Percentiles rank a stretch among this genome's conserved stretches.
phyloP scores from a whole-genome alignment of 345 rosid genomes.

The Zanthoxylum bungeanum region DNA sequence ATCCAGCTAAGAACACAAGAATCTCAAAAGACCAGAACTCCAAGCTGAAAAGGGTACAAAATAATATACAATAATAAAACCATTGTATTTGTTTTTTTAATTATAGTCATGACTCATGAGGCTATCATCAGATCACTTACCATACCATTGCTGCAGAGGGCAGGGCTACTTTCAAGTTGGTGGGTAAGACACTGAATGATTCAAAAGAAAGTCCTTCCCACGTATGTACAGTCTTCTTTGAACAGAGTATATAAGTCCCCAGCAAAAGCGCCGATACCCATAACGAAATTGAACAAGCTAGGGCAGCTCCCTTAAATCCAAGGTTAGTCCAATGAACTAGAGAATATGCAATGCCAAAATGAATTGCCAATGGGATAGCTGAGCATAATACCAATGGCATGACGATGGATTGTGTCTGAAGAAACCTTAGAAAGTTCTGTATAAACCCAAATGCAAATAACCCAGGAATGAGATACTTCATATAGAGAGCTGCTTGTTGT shows the following conservation, averaged over 20 bases:
- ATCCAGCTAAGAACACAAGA: constrained; percentile 71
- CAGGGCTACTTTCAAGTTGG: constrained; percentile 49
- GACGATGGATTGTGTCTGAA: constrained; percentile 68
- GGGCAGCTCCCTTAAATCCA: constrained; percentile 65
- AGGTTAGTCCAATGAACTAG: constrained; percentile 39
- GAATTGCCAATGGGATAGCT: constrained; percentile 38
- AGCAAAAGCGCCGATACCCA: constrained; percentile 51
- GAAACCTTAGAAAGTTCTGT: constrained; percentile 70
- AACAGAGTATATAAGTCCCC: constrained; percentile 38
- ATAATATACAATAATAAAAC: background rate
- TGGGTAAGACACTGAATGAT: constrained; percentile 28
- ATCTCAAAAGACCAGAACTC: constrained; percentile 84
- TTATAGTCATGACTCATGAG: no score
- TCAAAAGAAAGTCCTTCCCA: constrained; percentile 57
- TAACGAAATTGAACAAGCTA: constrained; percentile 64
- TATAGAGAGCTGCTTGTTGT: constrained; percentile 49
- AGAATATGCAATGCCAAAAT: constrained; percentile 41
- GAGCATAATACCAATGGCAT: constrained; percentile 46
- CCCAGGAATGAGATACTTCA: constrained; percentile 61
- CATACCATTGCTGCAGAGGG: constrained; percentile 82
- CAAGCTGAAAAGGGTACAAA: constrained; percentile 37
- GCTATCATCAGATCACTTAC: constrained; percentile 45
- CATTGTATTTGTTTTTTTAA: no score
- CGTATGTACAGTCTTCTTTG: constrained; percentile 43
- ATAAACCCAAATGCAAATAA: constrained; percentile 59